Conservation (phyloP, 1,284 basidiomycete genomes). For the Ganoderma lingzhi region DNA sequence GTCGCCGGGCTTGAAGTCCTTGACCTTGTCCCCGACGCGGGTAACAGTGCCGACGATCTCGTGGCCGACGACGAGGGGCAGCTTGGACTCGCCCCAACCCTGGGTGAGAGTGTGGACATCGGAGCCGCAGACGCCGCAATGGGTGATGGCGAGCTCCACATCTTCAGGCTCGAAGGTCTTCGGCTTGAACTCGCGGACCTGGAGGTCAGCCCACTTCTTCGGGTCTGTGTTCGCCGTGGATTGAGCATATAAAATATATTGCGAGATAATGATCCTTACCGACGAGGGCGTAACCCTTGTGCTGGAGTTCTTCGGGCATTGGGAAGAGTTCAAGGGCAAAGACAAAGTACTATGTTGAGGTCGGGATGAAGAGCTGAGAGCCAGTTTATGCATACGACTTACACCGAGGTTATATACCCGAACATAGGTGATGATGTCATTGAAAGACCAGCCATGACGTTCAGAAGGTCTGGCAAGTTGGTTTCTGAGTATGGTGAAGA, state of each 20-base stretch:
- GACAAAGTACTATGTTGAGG: not conserved
- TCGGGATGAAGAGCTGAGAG: not conserved
- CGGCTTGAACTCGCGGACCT: conserved; percentile 47
- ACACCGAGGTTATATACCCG: not conserved
- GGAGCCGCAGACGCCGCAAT: conserved; percentile 54
- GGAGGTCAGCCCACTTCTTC: conserved; percentile 49
- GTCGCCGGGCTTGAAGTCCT: conserved; percentile 66
- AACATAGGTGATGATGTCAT: conserved; percentile 4
- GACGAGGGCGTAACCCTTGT: conserved; percentile 36
- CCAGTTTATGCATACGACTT: not conserved
- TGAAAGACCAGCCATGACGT: not conserved
- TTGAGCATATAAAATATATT: not conserved
- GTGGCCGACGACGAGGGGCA: conserved; percentile 58
- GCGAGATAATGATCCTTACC: conserved; percentile 14
- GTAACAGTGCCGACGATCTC: conserved; percentile 70
- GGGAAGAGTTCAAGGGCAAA: not conserved
- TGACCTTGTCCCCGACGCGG: conserved; percentile 61
- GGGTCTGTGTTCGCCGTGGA: conserved; percentile 20
- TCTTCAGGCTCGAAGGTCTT: conserved; percentile 45
- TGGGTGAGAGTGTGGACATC: conserved; percentile 62
- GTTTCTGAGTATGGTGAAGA: not conserved
- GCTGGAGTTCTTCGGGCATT: conserved; percentile 17
- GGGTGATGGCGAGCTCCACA: conserved; percentile 48
- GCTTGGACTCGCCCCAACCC: conserved; percentile 55
- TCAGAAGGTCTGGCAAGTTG: not conserved